Base-by-base conservation (phyloP, 2,329 filamentous ascomycete species). In the Huntiella abstrusa region DNA sequence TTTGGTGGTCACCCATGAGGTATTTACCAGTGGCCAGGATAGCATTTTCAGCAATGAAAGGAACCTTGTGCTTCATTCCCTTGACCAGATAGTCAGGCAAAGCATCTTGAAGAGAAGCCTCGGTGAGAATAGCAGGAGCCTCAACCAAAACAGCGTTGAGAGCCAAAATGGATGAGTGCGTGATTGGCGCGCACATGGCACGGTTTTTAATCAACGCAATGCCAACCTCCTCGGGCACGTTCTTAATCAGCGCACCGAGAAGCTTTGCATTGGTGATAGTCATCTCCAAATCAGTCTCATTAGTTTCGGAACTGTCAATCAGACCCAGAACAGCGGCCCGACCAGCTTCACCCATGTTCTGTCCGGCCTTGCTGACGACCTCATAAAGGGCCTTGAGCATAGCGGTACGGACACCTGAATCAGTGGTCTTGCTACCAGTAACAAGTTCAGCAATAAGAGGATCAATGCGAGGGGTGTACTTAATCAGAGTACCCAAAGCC, bases 351-450 rank as follows among this genome's bases (percentile, higher is more conserved):
- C 83, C 87, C 91, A 98, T 98, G 62, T 88, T 95, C 49, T 71
- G 71, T 46, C 91, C 91, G 13, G 87, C 88, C 63, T 94, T 94
- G 68, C 84, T 88, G 51, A 98, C 80, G 28, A 98, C 91, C 58
- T 96, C 88, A 58, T 92, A 95, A 40, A 98, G 65, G 3, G 91
- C 91, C 67, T 92, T 94, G 56, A 98, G 71, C 91, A 98, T 98
- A 22, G 91, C 91, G 53, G 82, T 91, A 62, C 77, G 83, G 52
- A 98, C 91, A 40, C 88, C 88, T 4, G 76, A 58, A 57, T 96
- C 88, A 16, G 57, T 52, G 0, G 91, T 96, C 68, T 88, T 95
- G 19, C 86, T 91, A 41, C 91, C 91, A n/a, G 91, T 83, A 15
- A 96, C 86, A 41, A 98, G 71, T 63, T 98, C 91, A 51, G 73